phyloP scores from a whole-genome alignment of 768 basidiomycete genomes.

The Tremella yokohamensis region DNA sequence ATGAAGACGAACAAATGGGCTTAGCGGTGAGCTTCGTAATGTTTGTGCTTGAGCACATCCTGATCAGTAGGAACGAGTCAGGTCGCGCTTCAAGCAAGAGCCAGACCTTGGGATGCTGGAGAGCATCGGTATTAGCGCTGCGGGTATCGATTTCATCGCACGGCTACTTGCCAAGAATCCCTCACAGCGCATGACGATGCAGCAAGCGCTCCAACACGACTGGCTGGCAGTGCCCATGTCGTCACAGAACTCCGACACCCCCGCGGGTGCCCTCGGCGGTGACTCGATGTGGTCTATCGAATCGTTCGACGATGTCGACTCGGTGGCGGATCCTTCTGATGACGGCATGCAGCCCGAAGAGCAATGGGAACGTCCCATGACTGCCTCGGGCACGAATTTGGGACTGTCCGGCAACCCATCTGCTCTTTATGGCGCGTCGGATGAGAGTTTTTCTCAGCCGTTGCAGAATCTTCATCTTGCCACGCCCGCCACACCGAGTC shows the following conservation, averaged over 20 bases:
- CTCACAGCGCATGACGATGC: slow-evolving; percentile 64
- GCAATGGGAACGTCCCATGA: slow-evolving; percentile 20
- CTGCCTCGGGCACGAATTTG: slow-evolving; percentile 31
- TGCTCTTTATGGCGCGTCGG: slow-evolving; percentile 18
- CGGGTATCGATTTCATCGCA: slow-evolving; percentile 67
- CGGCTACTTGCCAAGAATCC: slow-evolving; percentile 67
- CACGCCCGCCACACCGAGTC: slow-evolving; percentile 20
- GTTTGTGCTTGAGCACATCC: not conserved
- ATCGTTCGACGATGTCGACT: slow-evolving; percentile 32
- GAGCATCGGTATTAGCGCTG: slow-evolving; percentile 8
- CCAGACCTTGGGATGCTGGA: slow-evolving; percentile 63
- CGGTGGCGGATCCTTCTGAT: not conserved
- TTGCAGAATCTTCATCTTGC: slow-evolving; percentile 41
- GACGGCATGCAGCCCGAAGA: slow-evolving; percentile 6
- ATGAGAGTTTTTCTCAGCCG: slow-evolving; percentile 45
- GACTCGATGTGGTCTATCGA: slow-evolving; percentile 36
- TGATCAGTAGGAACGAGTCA: slow-evolving; percentile 42
- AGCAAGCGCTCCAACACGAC: slow-evolving; percentile 65
- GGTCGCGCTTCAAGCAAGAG: slow-evolving; percentile 30
- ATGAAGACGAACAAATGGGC: slow-evolving; percentile 64
- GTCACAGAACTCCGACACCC: slow-evolving; percentile 17
- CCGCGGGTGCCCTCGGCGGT: slow-evolving; percentile 21
- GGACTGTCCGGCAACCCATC: not conserved
- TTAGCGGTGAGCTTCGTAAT: slow-evolving; percentile 55
- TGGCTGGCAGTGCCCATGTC: slow-evolving; percentile 60